A percentile compares a stretch with the other conserved stretches of the same genome.
phyloP scores from a whole-genome alignment of 208 protist species.

The Tritrichomonas musculus region DNA sequence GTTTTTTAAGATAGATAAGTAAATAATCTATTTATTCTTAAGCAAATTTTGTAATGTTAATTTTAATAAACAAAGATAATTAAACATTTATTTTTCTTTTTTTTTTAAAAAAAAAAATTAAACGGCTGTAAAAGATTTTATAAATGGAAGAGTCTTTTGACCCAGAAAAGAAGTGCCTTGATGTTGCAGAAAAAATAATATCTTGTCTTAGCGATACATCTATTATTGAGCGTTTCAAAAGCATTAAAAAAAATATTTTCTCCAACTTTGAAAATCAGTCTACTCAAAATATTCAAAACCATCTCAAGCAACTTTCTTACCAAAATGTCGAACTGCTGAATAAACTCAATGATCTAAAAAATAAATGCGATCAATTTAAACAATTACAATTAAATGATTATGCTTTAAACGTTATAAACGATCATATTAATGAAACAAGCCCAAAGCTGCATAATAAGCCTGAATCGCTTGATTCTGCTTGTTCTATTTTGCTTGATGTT shows the following conservation, averaged over 20 bases:
- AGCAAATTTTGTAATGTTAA: too few species aligned
- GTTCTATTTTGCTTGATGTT: background rate
- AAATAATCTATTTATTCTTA: too few species aligned
- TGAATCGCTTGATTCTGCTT: background rate
- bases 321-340: background rate
- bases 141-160: too few species aligned
- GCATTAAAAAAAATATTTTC: background rate
- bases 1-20: too few species aligned
- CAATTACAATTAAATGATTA: background rate
- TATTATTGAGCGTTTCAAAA: background rate
- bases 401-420: background rate
- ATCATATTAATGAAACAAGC: background rate
- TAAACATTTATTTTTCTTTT: too few species aligned
- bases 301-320: background rate
- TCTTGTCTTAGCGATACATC: background rate
- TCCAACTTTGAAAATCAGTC: background rate
- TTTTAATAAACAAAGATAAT: too few species aligned
- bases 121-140: too few species aligned
- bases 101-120: too few species aligned
- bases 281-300: background rate
- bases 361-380: background rate
- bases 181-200: background rate
- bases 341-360: background rate
- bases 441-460: background rate
- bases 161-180: background rate